phyloP scores from a whole-genome alignment of 2,329 filamentous ascomycete genomes.

The Xylariaceae sp. region DNA sequence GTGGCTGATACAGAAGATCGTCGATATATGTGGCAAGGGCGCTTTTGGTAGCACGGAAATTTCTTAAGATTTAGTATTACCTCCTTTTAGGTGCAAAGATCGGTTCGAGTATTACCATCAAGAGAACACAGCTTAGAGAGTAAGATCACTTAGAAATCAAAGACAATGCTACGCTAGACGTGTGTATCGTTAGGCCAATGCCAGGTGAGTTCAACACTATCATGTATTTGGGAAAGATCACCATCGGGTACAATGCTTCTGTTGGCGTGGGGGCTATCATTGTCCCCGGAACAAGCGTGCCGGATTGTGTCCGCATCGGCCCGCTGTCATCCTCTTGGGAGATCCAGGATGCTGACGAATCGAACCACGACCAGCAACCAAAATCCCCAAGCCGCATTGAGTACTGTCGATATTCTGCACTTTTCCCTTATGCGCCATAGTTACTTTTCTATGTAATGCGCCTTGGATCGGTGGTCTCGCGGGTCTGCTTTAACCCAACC shows the following conservation, averaged over 20 bases:
- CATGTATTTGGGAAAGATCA: slow-evolving; percentile 53
- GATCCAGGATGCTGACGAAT: slow-evolving; percentile 42
- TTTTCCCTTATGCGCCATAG: slow-evolving; percentile 38
- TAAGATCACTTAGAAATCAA: slow-evolving; percentile 54
- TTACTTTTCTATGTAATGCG: slow-evolving; percentile 39
- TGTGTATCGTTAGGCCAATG: slow-evolving; percentile 49
- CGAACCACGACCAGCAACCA: slow-evolving; percentile 41
- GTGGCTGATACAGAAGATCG: slow-evolving; percentile 55
- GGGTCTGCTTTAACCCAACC: slow-evolving; percentile 41
- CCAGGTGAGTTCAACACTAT: slow-evolving; percentile 53
- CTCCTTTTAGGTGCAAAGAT: slow-evolving; percentile 51
- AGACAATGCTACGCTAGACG: slow-evolving; percentile 45
- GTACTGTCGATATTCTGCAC: slow-evolving; percentile 39
- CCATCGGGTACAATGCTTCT: slow-evolving; percentile 43
- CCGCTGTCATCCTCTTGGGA: slow-evolving; percentile 58
- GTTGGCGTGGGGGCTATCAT: slow-evolving; percentile 48
- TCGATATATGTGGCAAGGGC: slow-evolving; percentile 46
- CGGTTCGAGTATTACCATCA: slow-evolving; percentile 47
- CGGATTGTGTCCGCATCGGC: slow-evolving; percentile 49
- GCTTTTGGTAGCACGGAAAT: slow-evolving; percentile 39
- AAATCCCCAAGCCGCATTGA: slow-evolving; percentile 43
- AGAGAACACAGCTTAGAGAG: slow-evolving; percentile 45
- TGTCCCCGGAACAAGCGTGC: slow-evolving; percentile 46
- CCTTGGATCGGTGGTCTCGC: slow-evolving; percentile 44
- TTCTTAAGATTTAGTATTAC: slow-evolving; percentile 42